phyloP scores from a whole-genome alignment of 106 monocot species.

The Allium sativum region DNA sequence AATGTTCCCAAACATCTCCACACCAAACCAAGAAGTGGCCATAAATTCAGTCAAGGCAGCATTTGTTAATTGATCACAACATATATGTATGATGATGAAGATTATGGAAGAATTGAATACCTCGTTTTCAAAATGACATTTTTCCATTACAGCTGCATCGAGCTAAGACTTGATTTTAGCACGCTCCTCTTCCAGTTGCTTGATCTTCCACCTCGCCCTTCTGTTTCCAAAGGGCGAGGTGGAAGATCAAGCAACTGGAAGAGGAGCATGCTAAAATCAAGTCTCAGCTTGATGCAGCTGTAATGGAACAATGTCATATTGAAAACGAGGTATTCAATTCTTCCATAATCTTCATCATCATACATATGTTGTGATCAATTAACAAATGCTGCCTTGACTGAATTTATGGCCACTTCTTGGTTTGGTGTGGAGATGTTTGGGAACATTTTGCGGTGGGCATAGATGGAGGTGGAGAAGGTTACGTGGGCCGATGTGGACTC shows the following conservation, averaged over 20 bases:
- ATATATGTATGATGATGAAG: no score
- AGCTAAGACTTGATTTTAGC: no score
- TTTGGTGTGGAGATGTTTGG: neutral
- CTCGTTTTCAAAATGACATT: no score
- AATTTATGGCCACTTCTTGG: neutral
- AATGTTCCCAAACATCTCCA: neutral
- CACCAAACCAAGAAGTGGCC: neutral
- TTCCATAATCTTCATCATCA: neutral
- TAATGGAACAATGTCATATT: slow-evolving; percentile 45
- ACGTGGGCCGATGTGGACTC: neutral
- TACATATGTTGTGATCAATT: neutral
- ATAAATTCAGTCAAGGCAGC: neutral
- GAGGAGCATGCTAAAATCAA: slow-evolving; percentile 48
- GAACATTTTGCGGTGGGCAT: neutral
- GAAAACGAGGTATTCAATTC: slow-evolving; percentile 38
- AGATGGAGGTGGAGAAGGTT: neutral
- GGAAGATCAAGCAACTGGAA: slow-evolving; percentile 72
- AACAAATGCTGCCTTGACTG: neutral
- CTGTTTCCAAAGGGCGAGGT: slow-evolving; percentile 42
- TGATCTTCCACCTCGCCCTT: no score
- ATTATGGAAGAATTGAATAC: no score
- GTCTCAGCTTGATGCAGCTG: slow-evolving; percentile 26
- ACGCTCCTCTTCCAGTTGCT: no score
- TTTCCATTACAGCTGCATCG: no score
- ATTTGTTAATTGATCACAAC: no score